These are phyloP conservation scores for Aechmea fasciata DNA, from an alignment of 176 grass and related monocot genomes.

Conservation along the genomic window DNA sequence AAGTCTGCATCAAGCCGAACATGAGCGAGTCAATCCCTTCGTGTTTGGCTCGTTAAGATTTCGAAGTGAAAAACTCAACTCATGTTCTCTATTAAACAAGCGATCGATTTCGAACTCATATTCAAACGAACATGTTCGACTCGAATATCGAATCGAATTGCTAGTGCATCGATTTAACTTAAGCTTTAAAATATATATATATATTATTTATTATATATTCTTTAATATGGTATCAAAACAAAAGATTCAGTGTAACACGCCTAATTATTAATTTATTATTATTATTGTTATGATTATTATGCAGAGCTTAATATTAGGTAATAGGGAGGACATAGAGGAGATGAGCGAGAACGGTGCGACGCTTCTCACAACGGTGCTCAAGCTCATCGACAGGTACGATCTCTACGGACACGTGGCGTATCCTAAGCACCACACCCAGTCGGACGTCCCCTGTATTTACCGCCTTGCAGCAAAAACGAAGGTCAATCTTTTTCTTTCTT, in stretches of 20 bases:
- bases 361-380: constrained; percentile 68
- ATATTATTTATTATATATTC: too few relatives aligned
- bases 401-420: constrained; percentile 92
- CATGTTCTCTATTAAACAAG: too few relatives aligned
- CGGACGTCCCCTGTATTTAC: constrained; percentile 82
- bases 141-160: too few relatives aligned
- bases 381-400: constrained; percentile 78
- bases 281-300: background rate
- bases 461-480: constrained; percentile 84
- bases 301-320: constrained; percentile 87
- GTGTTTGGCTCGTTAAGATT: too few relatives aligned
- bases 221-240: background rate
- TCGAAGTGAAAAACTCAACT: too few relatives aligned
- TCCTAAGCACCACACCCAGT: constrained; percentile 92
- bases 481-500: constrained; percentile 20
- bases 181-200: too few relatives aligned
- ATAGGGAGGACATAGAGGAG: constrained; percentile 91
- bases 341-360: constrained; percentile 52
- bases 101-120: too few relatives aligned
- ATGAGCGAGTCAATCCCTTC: too few relatives aligned
- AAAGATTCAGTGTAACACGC: too few relatives aligned
- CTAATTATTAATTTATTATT: background rate
- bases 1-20: too few relatives aligned
- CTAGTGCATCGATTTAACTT: too few relatives aligned
- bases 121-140: too few relatives aligned